Evolutionary conservation across 1,139 yeast species (phyloP).

Genomic region (Hemisphaericaspora lyxosophila): DNA sequence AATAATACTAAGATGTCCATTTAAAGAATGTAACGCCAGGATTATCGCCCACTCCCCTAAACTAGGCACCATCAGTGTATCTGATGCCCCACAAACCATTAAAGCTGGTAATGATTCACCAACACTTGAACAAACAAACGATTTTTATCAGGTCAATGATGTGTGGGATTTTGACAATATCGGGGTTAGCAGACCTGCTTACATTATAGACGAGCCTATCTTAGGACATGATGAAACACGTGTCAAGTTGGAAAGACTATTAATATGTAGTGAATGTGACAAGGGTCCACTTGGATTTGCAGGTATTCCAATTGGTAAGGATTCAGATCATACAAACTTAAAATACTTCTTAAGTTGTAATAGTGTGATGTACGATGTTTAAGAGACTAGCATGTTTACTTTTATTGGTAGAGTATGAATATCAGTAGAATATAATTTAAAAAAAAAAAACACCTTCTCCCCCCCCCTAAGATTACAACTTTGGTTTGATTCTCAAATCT

Average conservation of each 20-base stretch:
- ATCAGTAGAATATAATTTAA: too few relatives aligned
- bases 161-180: slow-evolving; percentile 79
- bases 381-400: too few relatives aligned
- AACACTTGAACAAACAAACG: slow-evolving; percentile 4
- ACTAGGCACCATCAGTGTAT: slow-evolving; percentile 16
- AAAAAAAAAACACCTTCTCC: neutral
- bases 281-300: slow-evolving; percentile 74
- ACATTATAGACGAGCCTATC: slow-evolving; percentile 9
- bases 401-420: too few relatives aligned
- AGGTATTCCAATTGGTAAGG: slow-evolving; percentile 30
- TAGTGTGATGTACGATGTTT: slow-evolving; percentile 41
- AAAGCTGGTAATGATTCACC: slow-evolving; percentile 11
- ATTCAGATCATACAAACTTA: slow-evolving; percentile 35
- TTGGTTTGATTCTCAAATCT: slow-evolving; percentile 33
- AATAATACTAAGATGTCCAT: slow-evolving; percentile 35
- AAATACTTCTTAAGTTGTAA: slow-evolving; percentile 44
- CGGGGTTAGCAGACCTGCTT: slow-evolving; percentile 60
- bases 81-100: slow-evolving; percentile 35
- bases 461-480: slow-evolving; percentile 27
- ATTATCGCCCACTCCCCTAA: slow-evolving; percentile 28
- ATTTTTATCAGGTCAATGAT: slow-evolving; percentile 48
- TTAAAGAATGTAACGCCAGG: slow-evolving; percentile 34
- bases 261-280: slow-evolving; percentile 74
- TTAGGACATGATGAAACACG: slow-evolving; percentile 19
- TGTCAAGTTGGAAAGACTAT: slow-evolving; percentile 45